A percentile compares a stretch with the other conserved stretches of the same genome.
phyloP scores from a whole-genome alignment of 2,329 filamentous ascomycete genomes.

The Aureobasidium sp. region DNA sequence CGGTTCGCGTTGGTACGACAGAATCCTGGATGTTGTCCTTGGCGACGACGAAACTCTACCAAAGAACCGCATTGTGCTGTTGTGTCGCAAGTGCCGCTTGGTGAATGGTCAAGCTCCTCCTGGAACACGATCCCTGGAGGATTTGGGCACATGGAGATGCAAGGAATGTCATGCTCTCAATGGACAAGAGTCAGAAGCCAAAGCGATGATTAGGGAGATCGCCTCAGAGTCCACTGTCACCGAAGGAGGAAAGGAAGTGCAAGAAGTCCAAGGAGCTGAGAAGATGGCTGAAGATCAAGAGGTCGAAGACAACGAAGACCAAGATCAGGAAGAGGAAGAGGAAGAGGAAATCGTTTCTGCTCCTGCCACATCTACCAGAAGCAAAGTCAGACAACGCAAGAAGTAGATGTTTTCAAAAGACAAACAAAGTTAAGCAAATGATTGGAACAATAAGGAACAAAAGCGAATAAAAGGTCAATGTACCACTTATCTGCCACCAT shows the following conservation, averaged over 20 bases:
- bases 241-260: conserved; percentile 13
- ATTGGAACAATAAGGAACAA: background rate
- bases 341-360: conserved; percentile 23
- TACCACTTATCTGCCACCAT: too few relatives aligned
- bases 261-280: conserved; percentile 14
- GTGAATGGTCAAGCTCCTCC: conserved; percentile 96
- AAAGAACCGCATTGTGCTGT: conserved; percentile 82
- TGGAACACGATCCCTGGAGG: conserved; percentile 66
- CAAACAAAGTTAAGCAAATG: background rate
- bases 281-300: conserved; percentile 16
- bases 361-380: conserved; percentile 34
- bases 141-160: conserved; percentile 83
- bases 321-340: conserved; percentile 15
- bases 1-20: conserved; percentile 76
- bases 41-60: conserved; percentile 91
- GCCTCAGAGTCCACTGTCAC: conserved; percentile 13
- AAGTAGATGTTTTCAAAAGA: conserved; percentile 19
- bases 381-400: conserved; percentile 34
- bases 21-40: conserved; percentile 81
- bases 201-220: conserved; percentile 55
- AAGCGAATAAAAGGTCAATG: background rate
- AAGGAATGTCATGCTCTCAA: conserved; percentile 77
- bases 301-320: conserved; percentile 18
- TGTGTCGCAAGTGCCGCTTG: conserved; percentile 73
- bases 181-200: conserved; percentile 69